A percentile compares a stretch with the other conserved stretches of the same genome.
Evolutionary conservation across 148 eudicot species (phyloP).

Genomic region (Rhododendron ovatum): DNA sequence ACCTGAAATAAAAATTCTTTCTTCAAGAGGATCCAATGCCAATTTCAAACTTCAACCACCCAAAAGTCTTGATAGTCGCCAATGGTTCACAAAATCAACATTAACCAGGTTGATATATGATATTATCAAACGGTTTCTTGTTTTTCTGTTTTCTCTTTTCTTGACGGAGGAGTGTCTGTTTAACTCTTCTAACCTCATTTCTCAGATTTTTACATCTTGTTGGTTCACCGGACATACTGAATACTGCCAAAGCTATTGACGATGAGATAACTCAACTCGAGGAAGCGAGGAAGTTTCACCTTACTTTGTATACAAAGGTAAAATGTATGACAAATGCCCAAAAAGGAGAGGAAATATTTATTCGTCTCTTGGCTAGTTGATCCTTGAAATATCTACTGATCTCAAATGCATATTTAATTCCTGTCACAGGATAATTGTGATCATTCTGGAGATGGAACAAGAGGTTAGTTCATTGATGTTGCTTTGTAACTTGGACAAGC

Average conservation of each 20-base stretch:
- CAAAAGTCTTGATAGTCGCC: constrained; percentile 18
- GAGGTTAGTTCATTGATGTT: constrained; percentile 20
- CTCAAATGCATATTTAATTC: neutral
- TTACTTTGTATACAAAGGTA: constrained; percentile 75
- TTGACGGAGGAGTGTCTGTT: neutral
- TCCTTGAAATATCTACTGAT: neutral
- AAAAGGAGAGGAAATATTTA: neutral
- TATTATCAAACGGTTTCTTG: constrained; percentile 11
- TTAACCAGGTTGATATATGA: constrained; percentile 51
- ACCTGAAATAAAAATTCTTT: constrained; percentile 43
- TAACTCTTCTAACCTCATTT: constrained; percentile 5
- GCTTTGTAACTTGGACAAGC: neutral
- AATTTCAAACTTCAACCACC: constrained; percentile 52
- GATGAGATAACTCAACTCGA: constrained; percentile 80
- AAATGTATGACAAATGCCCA: neutral
- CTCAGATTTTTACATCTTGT: constrained; percentile 63
- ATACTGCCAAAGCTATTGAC: constrained; percentile 36
- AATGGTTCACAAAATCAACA: constrained; percentile 72
- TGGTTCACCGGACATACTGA: constrained; percentile 51
- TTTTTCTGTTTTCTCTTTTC: neutral
- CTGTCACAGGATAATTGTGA: constrained; percentile 22
- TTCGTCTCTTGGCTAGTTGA: neutral
- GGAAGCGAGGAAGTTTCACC: constrained; percentile 76
- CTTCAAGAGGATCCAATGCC: constrained; percentile 44
- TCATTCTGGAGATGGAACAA: constrained; percentile 16